Evolutionary conservation across 2,329 filamentous ascomycete genomes (phyloP), one percentile per base, ranked within the genome.

Genomic region (Juglanconis sp.): DNA sequence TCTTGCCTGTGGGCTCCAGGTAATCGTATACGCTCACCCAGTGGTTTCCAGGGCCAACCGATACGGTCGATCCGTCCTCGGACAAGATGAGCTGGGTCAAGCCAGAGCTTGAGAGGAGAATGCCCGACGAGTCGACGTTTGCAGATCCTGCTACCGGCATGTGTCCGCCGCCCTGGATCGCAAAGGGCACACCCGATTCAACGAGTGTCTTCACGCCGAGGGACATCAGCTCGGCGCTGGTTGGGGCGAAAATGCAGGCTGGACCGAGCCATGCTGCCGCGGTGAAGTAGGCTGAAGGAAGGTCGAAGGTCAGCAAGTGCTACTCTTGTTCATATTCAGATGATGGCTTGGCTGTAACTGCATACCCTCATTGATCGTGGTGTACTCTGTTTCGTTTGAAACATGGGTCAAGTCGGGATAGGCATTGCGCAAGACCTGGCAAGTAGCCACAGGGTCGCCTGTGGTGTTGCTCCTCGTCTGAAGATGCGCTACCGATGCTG

Each of bases 21-120:
- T 63, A 63, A 1, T 64, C 64, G 53, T 73, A 74, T n/a, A 75
- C 67, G 3, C 60, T 62, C 13, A 68, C 65, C 67, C 72, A 72
- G 44, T 66, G 66, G 50, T 66, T 66, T 24, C 71, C 73, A 31
- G 71, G 65, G 4, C 72, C 73, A 5, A 75, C 65, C 9, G 64
- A 67, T 30, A 70, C 68, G 9, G 69, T 69, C 15, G 60, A 65
- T 53, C 63, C 64, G 46, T 73, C 72, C 1, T 60, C 59, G 10
- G 70, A 71, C 4, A 73, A 51, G 32, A 62, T 56, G n/a, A 73
- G 67, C n/a, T 68, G 62, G 42, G 71, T 69, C n/a, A 74, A 50
- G 36, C 66, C 58, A 31, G 70, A 69, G 35, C 80, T 68, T 57
- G 75, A 75, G 53, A 81, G 70, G 1, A 71, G 64, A 47, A 72